Percentiles rank a stretch among this genome's conserved stretches.
These are phyloP conservation scores for Sabuloglossum arenarium DNA, from an alignment of 495 filamentous ascomycete species.

Conservation along the genomic window DNA sequence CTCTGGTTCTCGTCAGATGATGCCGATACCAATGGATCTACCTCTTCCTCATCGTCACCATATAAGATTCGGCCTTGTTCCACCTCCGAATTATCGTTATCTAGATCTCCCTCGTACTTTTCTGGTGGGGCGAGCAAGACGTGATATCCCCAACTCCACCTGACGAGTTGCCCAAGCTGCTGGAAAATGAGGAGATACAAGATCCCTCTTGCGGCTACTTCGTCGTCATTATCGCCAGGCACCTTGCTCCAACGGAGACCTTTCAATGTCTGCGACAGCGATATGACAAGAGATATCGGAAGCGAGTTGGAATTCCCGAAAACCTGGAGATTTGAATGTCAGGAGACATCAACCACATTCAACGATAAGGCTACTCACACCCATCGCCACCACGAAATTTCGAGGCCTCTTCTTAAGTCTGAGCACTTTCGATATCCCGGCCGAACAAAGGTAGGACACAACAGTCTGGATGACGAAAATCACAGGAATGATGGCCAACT, in stretches of 20 bases:
- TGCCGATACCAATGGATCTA: constrained; percentile 9
- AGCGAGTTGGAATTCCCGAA: constrained; percentile 98
- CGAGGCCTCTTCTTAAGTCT: constrained; percentile 62
- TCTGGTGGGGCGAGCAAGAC: constrained; percentile 66
- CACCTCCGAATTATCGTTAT: constrained; percentile 23
- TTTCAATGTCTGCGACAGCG: constrained; percentile 72
- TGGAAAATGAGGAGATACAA: constrained; percentile 94
- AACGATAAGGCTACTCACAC: constrained; percentile 26
- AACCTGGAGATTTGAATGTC: constrained; percentile 25
- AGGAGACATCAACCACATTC: constrained; percentile 1
- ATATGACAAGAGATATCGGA: constrained; percentile 88
- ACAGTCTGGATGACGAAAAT: constrained; percentile 78
- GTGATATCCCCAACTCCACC: constrained; percentile 98
- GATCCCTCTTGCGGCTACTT: constrained; percentile 85
- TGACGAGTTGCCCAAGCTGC: constrained; percentile 82
- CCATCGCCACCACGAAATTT: constrained; percentile 95
- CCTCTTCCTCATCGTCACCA: constrained; percentile 20
- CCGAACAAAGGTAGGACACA: constrained; percentile 61
- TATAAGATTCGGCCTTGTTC: constrained; percentile 45
- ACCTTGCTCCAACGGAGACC: constrained; percentile 88
- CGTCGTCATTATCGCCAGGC: constrained; percentile 78
- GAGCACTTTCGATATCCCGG: constrained; percentile 46
- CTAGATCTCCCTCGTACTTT: constrained; percentile 38
- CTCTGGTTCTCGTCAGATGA: constrained; percentile 1
- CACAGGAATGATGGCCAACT: constrained; percentile 78